Evolutionary conservation across 2,329 filamentous ascomycete species (phyloP), one percentile per base, ranked within the genome.

Genomic region (Davidsoniella virescens): DNA sequence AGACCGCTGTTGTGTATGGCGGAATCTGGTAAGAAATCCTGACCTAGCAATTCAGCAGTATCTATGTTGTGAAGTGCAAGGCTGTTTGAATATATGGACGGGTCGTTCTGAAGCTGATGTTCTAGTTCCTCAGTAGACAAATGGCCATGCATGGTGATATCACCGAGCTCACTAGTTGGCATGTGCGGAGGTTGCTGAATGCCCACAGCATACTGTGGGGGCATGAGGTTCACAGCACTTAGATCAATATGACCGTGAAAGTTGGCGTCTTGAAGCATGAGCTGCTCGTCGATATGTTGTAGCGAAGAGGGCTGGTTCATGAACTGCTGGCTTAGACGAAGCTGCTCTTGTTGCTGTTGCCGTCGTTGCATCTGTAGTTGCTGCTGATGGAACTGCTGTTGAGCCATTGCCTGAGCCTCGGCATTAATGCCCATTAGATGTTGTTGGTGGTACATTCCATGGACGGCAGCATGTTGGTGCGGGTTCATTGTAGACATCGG

Each of bases 401-500:
- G 39, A 5, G 29, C 39, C 25, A 44, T 14, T 38, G 29, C 37
- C 44, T 46, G 44, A 26, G 44, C 44, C n/a, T 46, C 44, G 17
- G 37, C 17, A 5, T 25, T 18, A 12, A 46, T 6, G 29, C 41
- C 41, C 36, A 44, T 39, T 7, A 43, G 16, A 8, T 29, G 23
- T 10, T 44, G 41, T n/a, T 38, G 40, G 8, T 52, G 45, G 5
- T 18, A 16, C 17, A 33, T 33, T 33, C 29, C 7, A 12, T 9
- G 12, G 9, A 33, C 42, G 20, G 20, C 17, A 37, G 16, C 26
- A 16, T 49, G 23, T 17, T 43, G 47, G 47, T 17, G 62, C 20
- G 20, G 20, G 20, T 23, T 23, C 20, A 23, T 23, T 23, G 20
- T 23, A 23, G 20, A 23, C 20, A 23, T 23, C 20, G 20, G 20